A percentile compares a stretch with the other conserved stretches of the same genome.
Evolutionary conservation across 2,329 filamentous ascomycete species (phyloP).

Genomic region (Xylaria sp.): DNA sequence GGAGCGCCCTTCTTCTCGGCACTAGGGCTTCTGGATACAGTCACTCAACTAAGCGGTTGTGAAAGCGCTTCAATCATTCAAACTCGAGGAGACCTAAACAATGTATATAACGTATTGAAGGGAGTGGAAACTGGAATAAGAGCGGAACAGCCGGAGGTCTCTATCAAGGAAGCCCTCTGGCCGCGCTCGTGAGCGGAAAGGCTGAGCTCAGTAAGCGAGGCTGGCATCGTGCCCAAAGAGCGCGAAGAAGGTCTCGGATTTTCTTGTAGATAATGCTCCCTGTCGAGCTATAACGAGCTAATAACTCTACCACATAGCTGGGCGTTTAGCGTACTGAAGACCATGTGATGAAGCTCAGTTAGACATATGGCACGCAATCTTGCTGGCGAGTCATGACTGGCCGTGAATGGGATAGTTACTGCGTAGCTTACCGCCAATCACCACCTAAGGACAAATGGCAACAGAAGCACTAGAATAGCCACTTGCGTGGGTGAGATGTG

Average conservation of each 20-base stretch:
- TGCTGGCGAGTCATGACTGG: background rate
- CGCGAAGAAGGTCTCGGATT: background rate
- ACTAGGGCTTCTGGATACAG: background rate
- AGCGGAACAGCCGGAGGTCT: background rate
- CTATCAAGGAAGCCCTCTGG: conserved; percentile 7
- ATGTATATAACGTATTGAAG: background rate
- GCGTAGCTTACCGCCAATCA: too few relatives aligned
- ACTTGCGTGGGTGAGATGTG: background rate
- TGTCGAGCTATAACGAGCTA: background rate
- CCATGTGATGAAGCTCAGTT: too few relatives aligned
- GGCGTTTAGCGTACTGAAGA: too few relatives aligned
- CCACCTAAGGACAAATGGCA: too few relatives aligned
- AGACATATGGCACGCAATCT: background rate
- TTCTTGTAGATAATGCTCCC: background rate
- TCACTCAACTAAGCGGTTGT: background rate
- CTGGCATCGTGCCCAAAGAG: background rate
- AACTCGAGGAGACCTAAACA: background rate
- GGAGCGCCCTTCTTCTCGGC: background rate
- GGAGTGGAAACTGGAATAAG: background rate
- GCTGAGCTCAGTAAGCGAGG: conserved; percentile 22
- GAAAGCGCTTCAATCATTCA: background rate
- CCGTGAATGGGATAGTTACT: too few relatives aligned
- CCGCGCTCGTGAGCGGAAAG: conserved; percentile 1
- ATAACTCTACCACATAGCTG: background rate
- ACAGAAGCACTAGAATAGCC: background rate